Evolutionary conservation across 306 rosid species (phyloP).

Genomic region (Cicer yamashitae): DNA sequence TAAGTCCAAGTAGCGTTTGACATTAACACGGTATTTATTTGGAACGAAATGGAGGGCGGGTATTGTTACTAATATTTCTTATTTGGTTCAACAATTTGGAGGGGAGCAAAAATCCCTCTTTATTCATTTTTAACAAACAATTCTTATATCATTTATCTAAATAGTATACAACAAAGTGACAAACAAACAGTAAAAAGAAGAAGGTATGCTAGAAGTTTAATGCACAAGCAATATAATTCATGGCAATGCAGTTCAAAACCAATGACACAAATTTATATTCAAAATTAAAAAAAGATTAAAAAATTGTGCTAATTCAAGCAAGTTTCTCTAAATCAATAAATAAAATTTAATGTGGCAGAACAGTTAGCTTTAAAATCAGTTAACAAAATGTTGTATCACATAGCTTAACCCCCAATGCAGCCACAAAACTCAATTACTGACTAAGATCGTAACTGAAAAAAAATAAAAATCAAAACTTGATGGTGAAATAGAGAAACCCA

Average conservation of each 20-base stretch:
- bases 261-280: constrained; percentile 22
- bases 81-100: neutral
- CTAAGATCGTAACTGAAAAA: neutral
- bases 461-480: constrained; percentile 38
- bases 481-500: constrained; percentile 44
- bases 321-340: neutral
- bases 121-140: constrained; percentile 12
- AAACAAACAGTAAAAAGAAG: neutral
- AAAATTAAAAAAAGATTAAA: neutral
- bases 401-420: constrained; percentile 5
- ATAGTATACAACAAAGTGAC: neutral
- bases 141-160: neutral
- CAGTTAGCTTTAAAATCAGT: neutral
- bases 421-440: constrained; percentile 25
- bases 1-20: no score
- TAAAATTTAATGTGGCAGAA: neutral
- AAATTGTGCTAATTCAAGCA: neutral
- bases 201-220: neutral
- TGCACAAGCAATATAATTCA: neutral
- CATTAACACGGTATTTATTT: no score
- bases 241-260: constrained; percentile 30
- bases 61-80: neutral
- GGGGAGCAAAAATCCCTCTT: neutral
- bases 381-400: neutral
- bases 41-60: no score